Percentiles rank a stretch among this genome's conserved stretches.
phyloP scores from a whole-genome alignment of 1,284 basidiomycete species.

The Trametes hirsuta region DNA sequence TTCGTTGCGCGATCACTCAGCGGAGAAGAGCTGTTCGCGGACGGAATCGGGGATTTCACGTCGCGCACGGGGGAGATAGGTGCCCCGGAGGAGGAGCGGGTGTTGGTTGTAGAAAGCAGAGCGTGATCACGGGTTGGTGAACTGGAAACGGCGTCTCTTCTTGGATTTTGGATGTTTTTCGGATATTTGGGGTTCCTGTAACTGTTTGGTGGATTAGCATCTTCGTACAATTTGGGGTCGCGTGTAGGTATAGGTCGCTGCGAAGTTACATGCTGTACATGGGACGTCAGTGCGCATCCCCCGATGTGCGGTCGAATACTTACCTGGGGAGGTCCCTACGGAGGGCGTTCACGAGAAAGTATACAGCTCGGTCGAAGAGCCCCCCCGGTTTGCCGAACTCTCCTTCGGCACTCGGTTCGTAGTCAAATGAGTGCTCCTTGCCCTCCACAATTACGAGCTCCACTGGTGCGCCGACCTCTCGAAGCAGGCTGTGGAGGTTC shows the following conservation, averaged over 20 bases:
- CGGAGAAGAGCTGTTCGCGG: constrained; percentile 22
- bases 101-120: background rate
- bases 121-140: background rate
- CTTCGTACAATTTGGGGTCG: background rate
- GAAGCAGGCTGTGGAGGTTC: constrained; percentile 43
- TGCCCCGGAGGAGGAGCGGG: background rate
- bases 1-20: constrained; percentile 24
- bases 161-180: background rate
- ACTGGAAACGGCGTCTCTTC: background rate
- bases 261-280: background rate
- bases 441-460: constrained; percentile 47
- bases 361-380: constrained; percentile 40
- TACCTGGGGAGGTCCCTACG: background rate
- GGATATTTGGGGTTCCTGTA: no score
- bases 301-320: background rate
- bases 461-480: constrained; percentile 41
- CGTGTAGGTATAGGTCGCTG: background rate
- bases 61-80: background rate
- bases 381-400: constrained; percentile 31
- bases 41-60: constrained; percentile 1
- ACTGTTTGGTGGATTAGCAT: no score
- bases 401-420: constrained; percentile 45
- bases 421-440: constrained; percentile 63
- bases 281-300: background rate
- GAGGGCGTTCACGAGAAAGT: constrained; percentile 33